Conservation (phyloP, 345 rosid genomes). For the Cardamine occulta region DNA sequence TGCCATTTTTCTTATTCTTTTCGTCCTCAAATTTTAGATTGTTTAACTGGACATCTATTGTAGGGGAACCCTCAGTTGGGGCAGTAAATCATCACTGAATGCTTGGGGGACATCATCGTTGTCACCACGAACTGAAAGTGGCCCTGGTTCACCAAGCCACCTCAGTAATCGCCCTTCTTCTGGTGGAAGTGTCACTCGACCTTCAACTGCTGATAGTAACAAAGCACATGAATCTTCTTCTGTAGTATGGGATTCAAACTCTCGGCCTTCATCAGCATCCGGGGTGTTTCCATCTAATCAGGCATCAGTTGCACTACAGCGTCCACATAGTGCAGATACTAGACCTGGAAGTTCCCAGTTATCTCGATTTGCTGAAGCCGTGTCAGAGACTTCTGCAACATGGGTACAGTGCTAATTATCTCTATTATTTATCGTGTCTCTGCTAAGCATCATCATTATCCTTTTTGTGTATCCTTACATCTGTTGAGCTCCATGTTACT, state of each 20-base stretch:
- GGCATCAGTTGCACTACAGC: slow-evolving; percentile 62
- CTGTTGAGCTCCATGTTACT: slow-evolving; percentile 24
- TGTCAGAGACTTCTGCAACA: slow-evolving; percentile 67
- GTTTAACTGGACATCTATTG: slow-evolving; percentile 6
- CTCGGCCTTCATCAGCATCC: slow-evolving; percentile 97
- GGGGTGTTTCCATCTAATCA: slow-evolving; percentile 79
- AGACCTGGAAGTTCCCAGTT: slow-evolving; percentile 97
- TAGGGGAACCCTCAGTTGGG: slow-evolving; percentile 97
- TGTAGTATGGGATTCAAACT: slow-evolving; percentile 73
- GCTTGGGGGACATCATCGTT: slow-evolving; percentile 84
- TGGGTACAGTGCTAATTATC: slow-evolving; percentile 56
- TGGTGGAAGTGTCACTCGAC: slow-evolving; percentile 89
- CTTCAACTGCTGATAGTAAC: slow-evolving; percentile 94
- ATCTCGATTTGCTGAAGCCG: slow-evolving; percentile 94
- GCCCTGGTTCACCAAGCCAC: slow-evolving; percentile 79
- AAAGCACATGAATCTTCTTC: slow-evolving; percentile 63
- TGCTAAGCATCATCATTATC: slow-evolving; percentile 13
- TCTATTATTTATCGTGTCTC: slow-evolving; percentile 13
- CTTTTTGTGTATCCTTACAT: not conserved
- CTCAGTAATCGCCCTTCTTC: slow-evolving; percentile 92
- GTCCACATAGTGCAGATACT: slow-evolving; percentile 98
- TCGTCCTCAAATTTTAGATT: not conserved
- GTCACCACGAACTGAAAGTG: slow-evolving; percentile 75
- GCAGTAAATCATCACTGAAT: slow-evolving; percentile 77
- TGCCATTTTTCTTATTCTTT: slow-evolving; percentile 6